Conservation (phyloP, 148 eudicot species). For the Rheum nobile region DNA sequence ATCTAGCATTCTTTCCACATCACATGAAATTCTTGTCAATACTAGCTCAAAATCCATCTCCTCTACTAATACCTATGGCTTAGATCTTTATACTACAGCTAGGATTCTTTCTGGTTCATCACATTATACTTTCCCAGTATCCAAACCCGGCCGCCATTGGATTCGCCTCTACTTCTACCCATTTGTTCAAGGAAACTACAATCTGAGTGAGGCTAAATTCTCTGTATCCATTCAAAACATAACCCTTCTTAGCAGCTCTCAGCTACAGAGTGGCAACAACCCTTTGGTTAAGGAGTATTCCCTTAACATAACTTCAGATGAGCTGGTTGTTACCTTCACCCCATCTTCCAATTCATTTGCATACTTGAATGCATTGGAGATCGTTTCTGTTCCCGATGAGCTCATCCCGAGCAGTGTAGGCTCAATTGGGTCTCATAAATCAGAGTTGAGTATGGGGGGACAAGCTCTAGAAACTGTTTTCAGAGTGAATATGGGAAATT, state of each 20-base stretch:
- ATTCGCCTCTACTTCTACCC: constrained; percentile 76
- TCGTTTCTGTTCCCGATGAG: constrained; percentile 63
- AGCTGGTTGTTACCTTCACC: constrained; percentile 43
- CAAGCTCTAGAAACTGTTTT: constrained; percentile 67
- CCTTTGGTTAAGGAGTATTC: constrained; percentile 52
- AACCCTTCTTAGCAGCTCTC: constrained; percentile 44
- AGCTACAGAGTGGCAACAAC: constrained; percentile 15
- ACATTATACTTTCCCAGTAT: constrained; percentile 46
- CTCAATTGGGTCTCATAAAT: constrained; percentile 13
- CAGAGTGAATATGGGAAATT: constrained; percentile 91
- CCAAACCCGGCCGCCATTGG: constrained; percentile 54
- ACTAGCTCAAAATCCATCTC: constrained; percentile 29
- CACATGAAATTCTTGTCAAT: constrained; percentile 37
- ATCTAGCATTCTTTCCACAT: constrained; percentile 42
- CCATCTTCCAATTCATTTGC: constrained; percentile 57
- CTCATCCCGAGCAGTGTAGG: constrained; percentile 54
- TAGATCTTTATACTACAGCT: constrained; percentile 49
- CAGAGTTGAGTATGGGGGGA: constrained; percentile 23
- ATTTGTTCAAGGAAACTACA: constrained; percentile 30
- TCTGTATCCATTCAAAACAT: constrained; percentile 47
- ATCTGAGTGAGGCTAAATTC: constrained; percentile 42
- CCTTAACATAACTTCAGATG: constrained; percentile 40
- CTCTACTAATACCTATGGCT: constrained; percentile 17
- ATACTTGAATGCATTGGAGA: constrained; percentile 67
- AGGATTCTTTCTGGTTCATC: constrained; percentile 50